Base-by-base conservation (phyloP, 2,329 filamentous ascomycete genomes). In the Amphichorda felina region DNA sequence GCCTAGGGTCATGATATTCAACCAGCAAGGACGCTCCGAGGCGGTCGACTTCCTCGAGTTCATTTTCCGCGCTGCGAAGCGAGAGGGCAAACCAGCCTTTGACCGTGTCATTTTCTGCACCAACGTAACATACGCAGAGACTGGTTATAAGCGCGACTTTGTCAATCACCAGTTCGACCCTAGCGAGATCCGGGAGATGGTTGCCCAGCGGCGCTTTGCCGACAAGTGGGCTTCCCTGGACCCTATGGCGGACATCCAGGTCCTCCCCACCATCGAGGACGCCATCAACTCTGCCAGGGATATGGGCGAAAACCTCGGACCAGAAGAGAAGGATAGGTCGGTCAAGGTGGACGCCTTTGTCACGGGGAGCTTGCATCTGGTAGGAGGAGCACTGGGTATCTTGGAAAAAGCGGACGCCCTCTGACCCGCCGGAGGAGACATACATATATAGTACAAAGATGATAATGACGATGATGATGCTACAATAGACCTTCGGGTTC, bases 71-170 rank as follows among this genome's bases (percentile, higher is more conserved):
- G 53, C 59, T 4, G 50, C 54, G 16, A 44, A 50, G 27, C 53
- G 50, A 39, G 44, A 46, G 0, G 46, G 51, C 9, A 40, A 42
- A 8, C 44, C 54, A 1, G 46, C 59, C 0, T 89, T 93, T 51
- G 75, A 77, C 15, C 76, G 86, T 48, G 83, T 75, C 34, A 66
- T 93, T 34, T 94, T 94, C 61, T 91, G 82, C 53, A 84, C 82
- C 2, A 94, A 94, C 50, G 74, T 73, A 39, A 72, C 72, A 2
- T 69, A 68, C 43, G 59, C 62, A 6, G 49, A 56, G 29, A 63
- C 61, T 14, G 64, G 66, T 4, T 72, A 70, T 43, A 73, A 72
- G 50, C 50, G 55, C 48, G 70, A 78, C 47, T 73, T 75, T 45
- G 65, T 76, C 36, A 75, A 75, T 45, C 56, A 60, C 43, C 64